These are phyloP conservation scores for Fusarium virguliforme DNA, from an alignment of 2,329 filamentous ascomycete genomes.

Conservation along the genomic window DNA sequence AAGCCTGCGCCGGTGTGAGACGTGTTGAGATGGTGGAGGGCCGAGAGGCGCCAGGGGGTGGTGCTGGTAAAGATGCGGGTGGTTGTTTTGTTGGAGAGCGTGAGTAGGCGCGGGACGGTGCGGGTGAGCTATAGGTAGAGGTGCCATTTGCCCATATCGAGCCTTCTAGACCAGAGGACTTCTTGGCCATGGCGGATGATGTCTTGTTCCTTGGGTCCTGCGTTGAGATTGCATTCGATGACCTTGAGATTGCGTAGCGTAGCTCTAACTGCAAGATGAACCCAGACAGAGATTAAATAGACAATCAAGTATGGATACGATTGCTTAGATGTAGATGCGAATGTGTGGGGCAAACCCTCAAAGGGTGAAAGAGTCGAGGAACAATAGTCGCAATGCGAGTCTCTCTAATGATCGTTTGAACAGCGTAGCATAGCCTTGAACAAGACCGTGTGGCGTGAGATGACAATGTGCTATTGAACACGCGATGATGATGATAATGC, in stretches of 20 bases:
- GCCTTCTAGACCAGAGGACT: slow-evolving; percentile 36
- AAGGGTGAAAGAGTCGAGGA: neutral
- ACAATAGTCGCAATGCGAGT: neutral
- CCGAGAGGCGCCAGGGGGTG: neutral
- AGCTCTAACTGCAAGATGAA: neutral
- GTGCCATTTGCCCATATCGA: slow-evolving; percentile 50
- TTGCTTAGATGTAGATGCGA: neutral
- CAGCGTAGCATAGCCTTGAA: too few species aligned
- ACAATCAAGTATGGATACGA: neutral
- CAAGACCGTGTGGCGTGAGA: too few species aligned
- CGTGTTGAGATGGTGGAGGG: slow-evolving; percentile 22
- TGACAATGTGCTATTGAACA: too few species aligned
- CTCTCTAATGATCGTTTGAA: too few species aligned
- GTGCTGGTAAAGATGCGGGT: slow-evolving; percentile 12
- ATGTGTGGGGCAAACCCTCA: neutral
- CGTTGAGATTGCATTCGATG: too few species aligned
- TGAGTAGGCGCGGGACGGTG: slow-evolving; percentile 29
- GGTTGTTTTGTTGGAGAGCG: slow-evolving; percentile 34
- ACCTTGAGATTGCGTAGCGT: too few species aligned
- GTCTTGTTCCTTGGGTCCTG: neutral
- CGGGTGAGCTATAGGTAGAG: slow-evolving; percentile 17
- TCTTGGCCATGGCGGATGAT: slow-evolving; percentile 36
- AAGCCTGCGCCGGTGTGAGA: slow-evolving; percentile 59
- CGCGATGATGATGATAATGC: too few species aligned
- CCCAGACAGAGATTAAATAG: neutral